These are phyloP conservation scores for Centella asiatica DNA, from an alignment of 129 eudicot species.

Conservation along the genomic window DNA sequence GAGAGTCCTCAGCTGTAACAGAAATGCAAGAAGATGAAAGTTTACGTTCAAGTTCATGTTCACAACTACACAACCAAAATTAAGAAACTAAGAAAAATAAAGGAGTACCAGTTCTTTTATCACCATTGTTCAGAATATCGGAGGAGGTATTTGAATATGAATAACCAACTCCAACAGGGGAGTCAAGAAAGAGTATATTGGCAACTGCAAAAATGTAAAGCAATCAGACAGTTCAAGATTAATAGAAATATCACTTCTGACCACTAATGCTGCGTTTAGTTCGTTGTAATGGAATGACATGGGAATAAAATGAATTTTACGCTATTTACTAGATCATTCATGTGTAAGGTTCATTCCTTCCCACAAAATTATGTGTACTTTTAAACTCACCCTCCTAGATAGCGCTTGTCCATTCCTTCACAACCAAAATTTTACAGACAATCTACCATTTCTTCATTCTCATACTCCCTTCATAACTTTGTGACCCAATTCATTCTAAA, in stretches of 20 bases:
- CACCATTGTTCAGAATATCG: conserved; percentile 67
- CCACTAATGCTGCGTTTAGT: not conserved
- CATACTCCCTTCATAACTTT: too few relatives aligned
- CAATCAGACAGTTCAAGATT: conserved; percentile 11
- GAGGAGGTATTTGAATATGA: conserved; percentile 85
- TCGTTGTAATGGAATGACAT: too few relatives aligned
- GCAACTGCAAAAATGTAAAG: conserved; percentile 52
- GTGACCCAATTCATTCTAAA: too few relatives aligned
- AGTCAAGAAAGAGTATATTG: conserved; percentile 71
- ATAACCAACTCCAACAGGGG: conserved; percentile 98
- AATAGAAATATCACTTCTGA: not conserved
- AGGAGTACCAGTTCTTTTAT: conserved; percentile 77
- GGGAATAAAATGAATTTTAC: too few relatives aligned
- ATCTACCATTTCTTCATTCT: too few relatives aligned
- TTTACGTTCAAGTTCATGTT: conserved; percentile 1
- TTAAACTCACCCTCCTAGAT: too few relatives aligned
- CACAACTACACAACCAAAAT: not conserved
- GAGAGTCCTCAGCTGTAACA: conserved; percentile 68
- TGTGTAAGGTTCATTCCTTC: too few relatives aligned
- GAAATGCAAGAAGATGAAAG: conserved; percentile 1
- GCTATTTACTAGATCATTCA: too few relatives aligned
- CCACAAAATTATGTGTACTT: too few relatives aligned
- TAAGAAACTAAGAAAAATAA: too few relatives aligned
- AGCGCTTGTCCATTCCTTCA: too few relatives aligned
- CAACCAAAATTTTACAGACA: too few relatives aligned